phyloP scores from a whole-genome alignment of 2,329 filamentous ascomycete genomes.

The Monosporascus sp. region DNA sequence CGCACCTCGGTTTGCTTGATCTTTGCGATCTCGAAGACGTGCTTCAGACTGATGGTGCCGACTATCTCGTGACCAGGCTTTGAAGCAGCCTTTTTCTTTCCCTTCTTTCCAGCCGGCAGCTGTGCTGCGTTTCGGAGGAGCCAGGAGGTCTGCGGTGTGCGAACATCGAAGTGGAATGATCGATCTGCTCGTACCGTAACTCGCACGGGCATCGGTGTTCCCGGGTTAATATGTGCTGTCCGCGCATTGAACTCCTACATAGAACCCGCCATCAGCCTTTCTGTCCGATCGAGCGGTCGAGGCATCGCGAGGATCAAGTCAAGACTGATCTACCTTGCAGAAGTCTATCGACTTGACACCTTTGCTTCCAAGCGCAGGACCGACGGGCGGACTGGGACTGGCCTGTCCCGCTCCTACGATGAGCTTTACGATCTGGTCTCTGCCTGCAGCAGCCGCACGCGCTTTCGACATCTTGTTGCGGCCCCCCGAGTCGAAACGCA shows the following conservation, averaged over 20 bases:
- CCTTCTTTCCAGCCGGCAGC: constrained; percentile 65
- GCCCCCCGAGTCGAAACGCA: not conserved
- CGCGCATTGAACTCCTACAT: constrained; percentile 91
- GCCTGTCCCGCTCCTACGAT: constrained; percentile 96
- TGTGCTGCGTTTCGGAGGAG: constrained; percentile 80
- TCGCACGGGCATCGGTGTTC: constrained; percentile 83
- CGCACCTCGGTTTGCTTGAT: constrained; percentile 82
- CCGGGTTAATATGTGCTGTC: constrained; percentile 75
- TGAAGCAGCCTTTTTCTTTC: constrained; percentile 70
- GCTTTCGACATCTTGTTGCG: constrained; percentile 47
- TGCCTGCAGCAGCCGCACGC: constrained; percentile 31
- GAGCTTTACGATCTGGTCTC: constrained; percentile 85
- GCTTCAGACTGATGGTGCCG: constrained; percentile 87
- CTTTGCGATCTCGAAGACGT: constrained; percentile 95
- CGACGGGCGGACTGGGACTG: constrained; percentile 89
- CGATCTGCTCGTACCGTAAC: constrained; percentile 91
- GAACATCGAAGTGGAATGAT: constrained; percentile 86
- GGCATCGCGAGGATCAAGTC: not conserved
- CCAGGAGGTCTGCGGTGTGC: constrained; percentile 91
- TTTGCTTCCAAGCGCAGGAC: constrained; percentile 92
- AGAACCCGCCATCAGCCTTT: constrained; percentile 8
- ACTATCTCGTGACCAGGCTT: constrained; percentile 71
- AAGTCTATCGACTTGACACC: constrained; percentile 99
- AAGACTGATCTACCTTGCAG: constrained; percentile 67
- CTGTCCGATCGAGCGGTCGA: not conserved